A percentile compares a stretch with the other conserved stretches of the same genome.
Evolutionary conservation across 2,329 filamentous ascomycete genomes (phyloP).

Genomic region (Xenosphaeropsis pyriputrescens): DNA sequence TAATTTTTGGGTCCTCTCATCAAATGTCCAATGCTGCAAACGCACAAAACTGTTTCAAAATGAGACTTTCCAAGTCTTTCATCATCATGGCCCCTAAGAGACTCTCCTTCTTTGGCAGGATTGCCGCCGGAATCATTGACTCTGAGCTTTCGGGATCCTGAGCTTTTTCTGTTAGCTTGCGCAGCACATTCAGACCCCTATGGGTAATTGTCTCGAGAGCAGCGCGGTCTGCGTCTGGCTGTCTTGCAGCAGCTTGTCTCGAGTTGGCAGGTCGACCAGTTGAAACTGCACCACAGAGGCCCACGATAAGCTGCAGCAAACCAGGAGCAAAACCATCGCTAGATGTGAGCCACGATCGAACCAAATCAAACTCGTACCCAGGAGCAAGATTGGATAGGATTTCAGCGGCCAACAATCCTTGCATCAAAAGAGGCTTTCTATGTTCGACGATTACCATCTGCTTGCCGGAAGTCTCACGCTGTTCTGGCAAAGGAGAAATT

Average conservation of each 20-base stretch:
- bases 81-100: constrained; percentile 54
- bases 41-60: constrained; percentile 54
- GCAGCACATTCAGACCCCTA: constrained; percentile 53
- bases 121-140: constrained; percentile 38
- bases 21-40: constrained; percentile 38
- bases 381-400: constrained; percentile 68
- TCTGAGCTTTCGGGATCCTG: constrained; percentile 36
- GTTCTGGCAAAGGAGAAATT: constrained; percentile 71
- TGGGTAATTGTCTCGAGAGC: constrained; percentile 37
- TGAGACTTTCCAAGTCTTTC: constrained; percentile 45
- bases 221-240: constrained; percentile 8
- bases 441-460: constrained; percentile 58
- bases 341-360: constrained; percentile 68
- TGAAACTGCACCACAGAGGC: constrained; percentile 34
- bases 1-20: background rate
- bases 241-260: constrained; percentile 30
- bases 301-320: constrained; percentile 59
- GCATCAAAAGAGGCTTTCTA: constrained; percentile 80
- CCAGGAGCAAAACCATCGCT: constrained; percentile 74
- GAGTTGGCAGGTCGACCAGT: constrained; percentile 1
- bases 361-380: constrained; percentile 55
- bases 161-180: constrained; percentile 53
- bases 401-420: constrained; percentile 80
- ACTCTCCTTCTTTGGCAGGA: constrained; percentile 51
- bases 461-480: constrained; percentile 18